Conservation (phyloP, 257 asterid genomes). For the Rubia yunnanensis region DNA sequence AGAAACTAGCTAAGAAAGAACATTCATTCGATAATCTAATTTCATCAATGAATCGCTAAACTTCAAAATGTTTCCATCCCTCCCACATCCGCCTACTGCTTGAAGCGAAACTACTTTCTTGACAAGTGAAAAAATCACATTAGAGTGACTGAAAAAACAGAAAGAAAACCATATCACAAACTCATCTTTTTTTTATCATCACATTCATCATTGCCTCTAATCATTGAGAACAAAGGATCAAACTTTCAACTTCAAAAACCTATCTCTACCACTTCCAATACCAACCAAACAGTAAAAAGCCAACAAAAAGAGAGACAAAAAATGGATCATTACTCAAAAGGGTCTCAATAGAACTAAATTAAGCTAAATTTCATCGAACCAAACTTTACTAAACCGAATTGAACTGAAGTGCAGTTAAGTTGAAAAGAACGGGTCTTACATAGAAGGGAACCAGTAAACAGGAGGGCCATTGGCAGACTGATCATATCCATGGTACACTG, state of each 20-base stretch:
- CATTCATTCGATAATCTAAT: neutral
- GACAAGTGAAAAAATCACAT: neutral
- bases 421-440: conserved; percentile 23
- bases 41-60: neutral
- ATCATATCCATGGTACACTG: conserved; percentile 40
- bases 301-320: neutral
- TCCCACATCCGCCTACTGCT: neutral
- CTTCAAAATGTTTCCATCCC: neutral
- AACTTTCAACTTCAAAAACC: neutral
- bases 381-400: no score
- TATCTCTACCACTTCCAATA: neutral
- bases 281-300: neutral
- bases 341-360: no score
- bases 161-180: no score
- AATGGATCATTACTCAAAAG: neutral
- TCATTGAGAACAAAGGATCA: neutral
- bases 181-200: neutral
- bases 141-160: neutral
- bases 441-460: conserved; percentile 81
- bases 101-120: neutral
- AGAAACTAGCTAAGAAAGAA: neutral
- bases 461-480: conserved; percentile 63
- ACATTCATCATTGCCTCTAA: neutral
- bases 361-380: no score
- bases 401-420: no score